phyloP scores from a whole-genome alignment of 1,284 basidiomycete genomes.

The Phylloboletellus chloephorus region DNA sequence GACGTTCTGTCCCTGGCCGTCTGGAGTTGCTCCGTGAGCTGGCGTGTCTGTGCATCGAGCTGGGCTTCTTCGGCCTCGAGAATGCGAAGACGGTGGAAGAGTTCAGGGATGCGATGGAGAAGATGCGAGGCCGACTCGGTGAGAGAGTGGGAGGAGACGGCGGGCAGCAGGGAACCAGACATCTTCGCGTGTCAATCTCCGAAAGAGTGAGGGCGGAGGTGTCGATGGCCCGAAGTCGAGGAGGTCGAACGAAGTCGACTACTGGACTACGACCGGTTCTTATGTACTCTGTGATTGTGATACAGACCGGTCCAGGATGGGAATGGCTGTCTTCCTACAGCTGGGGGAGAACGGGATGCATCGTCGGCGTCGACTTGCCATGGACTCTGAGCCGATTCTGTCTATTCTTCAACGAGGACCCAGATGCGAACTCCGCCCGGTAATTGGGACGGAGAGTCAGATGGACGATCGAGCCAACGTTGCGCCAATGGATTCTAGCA shows the following conservation, averaged over 20 bases:
- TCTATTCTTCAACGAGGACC: no score
- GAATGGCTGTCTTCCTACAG: not conserved
- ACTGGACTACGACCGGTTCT: slow-evolving; percentile 5
- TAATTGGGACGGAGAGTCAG: no score
- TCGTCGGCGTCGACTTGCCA: no score
- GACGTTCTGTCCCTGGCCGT: not conserved
- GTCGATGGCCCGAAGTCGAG: not conserved
- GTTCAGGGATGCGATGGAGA: slow-evolving; percentile 16
- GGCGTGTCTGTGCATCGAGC: slow-evolving; percentile 18
- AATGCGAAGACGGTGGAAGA: slow-evolving; percentile 19
- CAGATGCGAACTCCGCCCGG: no score
- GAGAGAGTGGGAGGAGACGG: slow-evolving; percentile 4
- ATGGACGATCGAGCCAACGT: no score
- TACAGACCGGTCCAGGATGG: slow-evolving; percentile 9
- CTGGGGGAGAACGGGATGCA: no score
- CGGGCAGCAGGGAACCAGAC: not conserved
- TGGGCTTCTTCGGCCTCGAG: slow-evolving; percentile 23
- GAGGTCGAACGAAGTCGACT: not conserved
- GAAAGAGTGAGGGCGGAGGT: not conserved
- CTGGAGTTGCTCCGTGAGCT: slow-evolving; percentile 7
- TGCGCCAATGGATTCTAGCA: no score
- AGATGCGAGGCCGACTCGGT: slow-evolving; percentile 15
- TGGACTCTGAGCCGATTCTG: no score
- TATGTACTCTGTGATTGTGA: slow-evolving; percentile 17
- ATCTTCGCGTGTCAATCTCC: slow-evolving; percentile 5